Conservation (phyloP, 1,139 yeast genomes). For the Blastobotrys persicus region DNA sequence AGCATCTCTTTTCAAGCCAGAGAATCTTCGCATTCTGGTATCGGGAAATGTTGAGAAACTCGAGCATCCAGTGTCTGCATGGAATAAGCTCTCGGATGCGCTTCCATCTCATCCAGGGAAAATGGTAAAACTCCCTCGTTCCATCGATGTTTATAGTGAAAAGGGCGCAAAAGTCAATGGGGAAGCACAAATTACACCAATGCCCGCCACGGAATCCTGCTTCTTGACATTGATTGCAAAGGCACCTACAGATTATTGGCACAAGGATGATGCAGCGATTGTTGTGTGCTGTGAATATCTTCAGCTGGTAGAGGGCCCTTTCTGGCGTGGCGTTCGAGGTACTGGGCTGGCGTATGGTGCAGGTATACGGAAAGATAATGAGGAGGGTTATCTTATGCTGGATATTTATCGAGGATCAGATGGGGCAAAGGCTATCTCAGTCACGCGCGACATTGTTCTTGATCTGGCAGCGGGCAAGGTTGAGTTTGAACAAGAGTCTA, state of each 20-base stretch:
- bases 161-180: constrained; percentile 54
- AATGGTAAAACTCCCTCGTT: constrained; percentile 46
- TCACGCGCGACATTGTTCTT: constrained; percentile 64
- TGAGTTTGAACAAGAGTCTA: constrained; percentile 54
- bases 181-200: constrained; percentile 62
- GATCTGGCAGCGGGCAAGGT: constrained; percentile 54
- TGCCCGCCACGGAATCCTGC: constrained; percentile 89
- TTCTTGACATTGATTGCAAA: constrained; percentile 60
- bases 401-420: constrained; percentile 83
- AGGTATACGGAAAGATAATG: constrained; percentile 54
- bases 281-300: constrained; percentile 74
- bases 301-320: constrained; percentile 92
- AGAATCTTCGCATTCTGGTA: constrained; percentile 66
- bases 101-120: background rate
- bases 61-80: constrained; percentile 56
- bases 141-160: constrained; percentile 53
- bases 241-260: constrained; percentile 62
- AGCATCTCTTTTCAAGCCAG: constrained; percentile 51
- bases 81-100: constrained; percentile 42
- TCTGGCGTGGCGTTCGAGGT: constrained; percentile 96
- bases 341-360: constrained; percentile 95
- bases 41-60: constrained; percentile 62
- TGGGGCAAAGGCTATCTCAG: constrained; percentile 64
- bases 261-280: constrained; percentile 68
- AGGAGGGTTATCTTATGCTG: constrained; percentile 65